Evolutionary conservation across 2,329 filamentous ascomycete species (phyloP), one percentile per base, ranked within the genome.

Genomic region (Aureobasidium sp.): DNA sequence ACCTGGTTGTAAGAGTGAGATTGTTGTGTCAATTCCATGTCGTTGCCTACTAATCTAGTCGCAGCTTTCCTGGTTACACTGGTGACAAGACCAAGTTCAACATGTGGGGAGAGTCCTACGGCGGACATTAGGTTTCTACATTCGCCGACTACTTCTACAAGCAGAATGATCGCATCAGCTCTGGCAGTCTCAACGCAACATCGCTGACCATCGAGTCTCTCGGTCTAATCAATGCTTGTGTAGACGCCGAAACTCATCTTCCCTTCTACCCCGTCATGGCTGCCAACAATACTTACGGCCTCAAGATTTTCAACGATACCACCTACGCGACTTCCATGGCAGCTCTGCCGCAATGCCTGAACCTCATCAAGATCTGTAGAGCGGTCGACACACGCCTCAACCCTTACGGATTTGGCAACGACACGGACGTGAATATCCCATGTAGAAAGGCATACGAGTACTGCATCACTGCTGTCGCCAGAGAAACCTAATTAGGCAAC

Each of bases 211-310:
- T 85, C n/a, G 75, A 81, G 7, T 78, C 81, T 0, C 73, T 85
- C 8, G 79, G 81, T 15, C 77, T 85, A 64, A 80, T 83, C 71
- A 85, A 85, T 67, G 81, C 80, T 29, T 83, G 80, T 73, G 77
- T 82, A 62, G 82, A 85, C 65, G 71, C 76, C 9, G 68, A 70
- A 15, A 68, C 72, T 2, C 77, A 80, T 64, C 75, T 77, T 59
- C 74, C 77, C 7, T 64, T 69, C 5, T 69, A 71, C 49, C 68
- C 73, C 31, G 68, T 73, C 57, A 74, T 68, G 57, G 67, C 65
- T 24, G 66, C 67, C 52, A 70, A 69, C 60, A 74, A 75, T 62
- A 67, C 73, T 17, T 79, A 79, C 67, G 73, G 73, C 40, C n/a
- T 65, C 24, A 64, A 70, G 63, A 8, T 70, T 1, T 44, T 66